These are phyloP conservation scores for Coniochaeta pulveracea DNA, from an alignment of 2,329 filamentous ascomycete species.

Conservation along the genomic window DNA sequence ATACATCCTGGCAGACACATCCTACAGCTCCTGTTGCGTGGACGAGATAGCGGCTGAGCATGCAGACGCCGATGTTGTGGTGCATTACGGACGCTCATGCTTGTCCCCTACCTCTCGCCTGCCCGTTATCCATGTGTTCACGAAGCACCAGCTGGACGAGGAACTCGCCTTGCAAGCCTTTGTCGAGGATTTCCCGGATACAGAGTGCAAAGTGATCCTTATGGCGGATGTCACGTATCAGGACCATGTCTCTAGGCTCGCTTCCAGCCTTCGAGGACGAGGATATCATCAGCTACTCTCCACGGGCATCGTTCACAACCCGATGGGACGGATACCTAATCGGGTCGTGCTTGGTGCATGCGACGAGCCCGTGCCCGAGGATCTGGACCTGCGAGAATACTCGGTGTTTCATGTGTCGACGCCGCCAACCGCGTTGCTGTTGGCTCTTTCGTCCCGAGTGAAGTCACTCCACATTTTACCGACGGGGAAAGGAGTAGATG, in stretches of 20 bases:
- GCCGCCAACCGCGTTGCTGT: constrained; percentile 69
- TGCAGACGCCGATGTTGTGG: constrained; percentile 76
- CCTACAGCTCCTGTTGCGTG: constrained; percentile 93
- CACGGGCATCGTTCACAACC: constrained; percentile 66
- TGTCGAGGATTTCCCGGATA: constrained; percentile 54
- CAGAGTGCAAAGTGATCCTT: constrained; percentile 55
- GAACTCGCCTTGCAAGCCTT: constrained; percentile 49
- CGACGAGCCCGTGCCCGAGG: constrained; percentile 22
- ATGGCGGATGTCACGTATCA: constrained; percentile 88
- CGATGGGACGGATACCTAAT: constrained; percentile 74
- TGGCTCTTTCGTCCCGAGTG: constrained; percentile 78
- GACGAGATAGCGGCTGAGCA: constrained; percentile 96
- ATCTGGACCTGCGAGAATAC: constrained; percentile 48
- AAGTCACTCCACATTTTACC: constrained; percentile 68
- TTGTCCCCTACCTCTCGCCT: constrained; percentile 80
- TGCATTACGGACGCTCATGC: constrained; percentile 90
- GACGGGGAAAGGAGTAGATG: constrained; percentile 22
- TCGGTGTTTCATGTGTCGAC: constrained; percentile 77
- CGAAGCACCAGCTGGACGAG: constrained; percentile 56
- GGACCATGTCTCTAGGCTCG: constrained; percentile 55
- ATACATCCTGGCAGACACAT: constrained; percentile 88
- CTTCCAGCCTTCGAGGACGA: constrained; percentile 35
- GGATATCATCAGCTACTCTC: constrained; percentile 64
- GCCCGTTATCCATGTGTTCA: constrained; percentile 87
- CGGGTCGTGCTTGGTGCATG: constrained; percentile 42